Base-by-base conservation (phyloP, 2,329 filamentous ascomycete genomes). In the Rugonectria rugulosa region DNA sequence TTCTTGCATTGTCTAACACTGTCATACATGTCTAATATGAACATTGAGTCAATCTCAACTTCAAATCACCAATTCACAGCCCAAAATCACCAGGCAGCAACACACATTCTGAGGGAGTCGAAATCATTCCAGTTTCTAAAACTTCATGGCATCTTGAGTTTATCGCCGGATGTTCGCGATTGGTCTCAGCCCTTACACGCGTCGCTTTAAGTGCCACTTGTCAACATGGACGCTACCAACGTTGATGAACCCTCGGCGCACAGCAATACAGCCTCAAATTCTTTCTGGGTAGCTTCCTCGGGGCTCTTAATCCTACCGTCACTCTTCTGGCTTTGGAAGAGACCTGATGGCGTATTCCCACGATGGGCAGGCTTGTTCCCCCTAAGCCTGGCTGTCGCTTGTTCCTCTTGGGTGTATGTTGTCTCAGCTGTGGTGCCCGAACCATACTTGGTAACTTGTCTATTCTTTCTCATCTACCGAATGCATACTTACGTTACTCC, bases 361-460 rank as follows among this genome's bases (percentile, higher is more conserved):
- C 42, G 26, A 2, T 32, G 37, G 3, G 24, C 31, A 2, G 23
- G 44, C 3, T 14, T 62, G 1, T 53, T 72, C 6, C 63, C 65
- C 0, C 27, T 56, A 4, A 53, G 21, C 5, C 59, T 72, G 12
- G 48, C 48, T 12, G 50, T 52, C 1, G 46, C 62, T 11, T 64
- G 62, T 41, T 56, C 68, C 17, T 54, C 47, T 20, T 68, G 63
- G 66, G 24, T 64, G 9, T 59, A 54, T 40, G 26, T 61, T 2
- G 65, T 73, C 29, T 71, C 70, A 4, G 53, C 45, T 10, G 45
- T 68, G 17, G 80, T 82, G 17, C 78, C 81, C 3, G 77, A 82
- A 52, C 82, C 83, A 0, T 86, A 86, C 60, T 71, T 86, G 26
- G 83, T 85, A 48, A 57, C 75, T 57, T 6, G 23, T 12, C 9